These are phyloP conservation scores for Bassia scoparia DNA, from an alignment of 148 eudicot species.

Conservation along the genomic window DNA sequence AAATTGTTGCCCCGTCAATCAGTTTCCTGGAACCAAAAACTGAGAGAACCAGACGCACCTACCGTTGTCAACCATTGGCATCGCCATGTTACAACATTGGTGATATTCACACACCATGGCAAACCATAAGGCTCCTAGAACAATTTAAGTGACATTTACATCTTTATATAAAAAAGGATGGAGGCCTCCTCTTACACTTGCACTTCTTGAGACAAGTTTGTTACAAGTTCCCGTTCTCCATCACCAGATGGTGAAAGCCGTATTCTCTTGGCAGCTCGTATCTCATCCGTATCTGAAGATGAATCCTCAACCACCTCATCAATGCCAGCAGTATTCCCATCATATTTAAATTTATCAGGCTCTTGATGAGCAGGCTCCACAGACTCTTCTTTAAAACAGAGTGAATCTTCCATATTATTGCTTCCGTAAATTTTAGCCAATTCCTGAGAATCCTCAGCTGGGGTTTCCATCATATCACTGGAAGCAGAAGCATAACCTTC, in stretches of 20 bases:
- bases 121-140: conserved; percentile 13
- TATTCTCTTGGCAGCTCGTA: conserved; percentile 25
- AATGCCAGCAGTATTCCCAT: neutral
- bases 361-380: conserved; percentile 9
- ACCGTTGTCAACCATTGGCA: neutral
- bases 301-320: conserved; percentile 29
- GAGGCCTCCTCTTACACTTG: conserved; percentile 8
- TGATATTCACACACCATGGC: conserved; percentile 31
- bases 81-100: conserved; percentile 21
- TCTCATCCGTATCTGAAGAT: conserved; percentile 25
- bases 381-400: conserved; percentile 8
- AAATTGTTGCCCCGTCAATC: neutral
- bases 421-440: conserved; percentile 26
- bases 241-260: conserved; percentile 28
- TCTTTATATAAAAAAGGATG: neutral
- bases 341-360: neutral
- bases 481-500: conserved; percentile 42
- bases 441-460: conserved; percentile 35
- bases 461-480: conserved; percentile 41
- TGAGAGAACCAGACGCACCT: neutral
- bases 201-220: conserved; percentile 9
- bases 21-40: conserved; percentile 11
- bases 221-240: conserved; percentile 2
- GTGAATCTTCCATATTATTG: conserved; percentile 23
- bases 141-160: conserved; percentile 24